phyloP scores from a whole-genome alignment of 441 rosid genomes.

The Pelargonium australe region DNA sequence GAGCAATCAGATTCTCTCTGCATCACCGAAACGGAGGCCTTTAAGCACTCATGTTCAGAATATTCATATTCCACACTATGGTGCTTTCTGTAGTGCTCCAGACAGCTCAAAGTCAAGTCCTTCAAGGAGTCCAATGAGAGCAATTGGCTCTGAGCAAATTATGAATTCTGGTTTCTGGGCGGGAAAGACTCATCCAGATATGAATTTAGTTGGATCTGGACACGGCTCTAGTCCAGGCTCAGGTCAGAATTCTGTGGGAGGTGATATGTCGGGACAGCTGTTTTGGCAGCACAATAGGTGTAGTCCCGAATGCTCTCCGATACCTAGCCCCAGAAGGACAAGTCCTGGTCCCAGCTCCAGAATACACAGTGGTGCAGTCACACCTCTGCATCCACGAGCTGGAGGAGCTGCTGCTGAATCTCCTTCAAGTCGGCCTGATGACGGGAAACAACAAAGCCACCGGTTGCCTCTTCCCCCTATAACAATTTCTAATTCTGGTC shows the following conservation, averaged over 20 bases:
- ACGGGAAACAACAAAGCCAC: constrained; percentile 64
- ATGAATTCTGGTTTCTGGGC: constrained; percentile 51
- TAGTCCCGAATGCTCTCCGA: constrained; percentile 95
- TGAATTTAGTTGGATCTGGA: constrained; percentile 58
- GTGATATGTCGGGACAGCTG: constrained; percentile 77
- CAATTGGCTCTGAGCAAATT: constrained; percentile 54
- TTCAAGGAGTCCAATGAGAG: constrained; percentile 88
- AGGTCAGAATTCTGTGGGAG: constrained; percentile 91
- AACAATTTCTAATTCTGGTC: constrained; percentile 53
- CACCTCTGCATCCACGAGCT: constrained; percentile 77
- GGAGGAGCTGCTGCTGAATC: constrained; percentile 57
- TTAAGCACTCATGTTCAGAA: constrained; percentile 47
- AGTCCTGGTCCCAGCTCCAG: constrained; percentile 93
- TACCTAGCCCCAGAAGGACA: constrained; percentile 90
- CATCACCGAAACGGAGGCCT: constrained; percentile 57
- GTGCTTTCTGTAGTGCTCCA: constrained; percentile 67
- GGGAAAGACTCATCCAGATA: constrained; percentile 52
- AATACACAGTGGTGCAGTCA: constrained; percentile 85
- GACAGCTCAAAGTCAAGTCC: constrained; percentile 98
- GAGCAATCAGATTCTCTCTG: constrained; percentile 38
- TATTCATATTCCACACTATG: constrained; percentile 58
- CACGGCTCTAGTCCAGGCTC: constrained; percentile 98
- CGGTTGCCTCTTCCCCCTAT: constrained; percentile 79
- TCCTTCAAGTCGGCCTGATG: constrained; percentile 56
- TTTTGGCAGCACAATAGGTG: constrained; percentile 90